Conservation (phyloP, 768 basidiomycete species). For the Stropharia rugosoannulata region DNA sequence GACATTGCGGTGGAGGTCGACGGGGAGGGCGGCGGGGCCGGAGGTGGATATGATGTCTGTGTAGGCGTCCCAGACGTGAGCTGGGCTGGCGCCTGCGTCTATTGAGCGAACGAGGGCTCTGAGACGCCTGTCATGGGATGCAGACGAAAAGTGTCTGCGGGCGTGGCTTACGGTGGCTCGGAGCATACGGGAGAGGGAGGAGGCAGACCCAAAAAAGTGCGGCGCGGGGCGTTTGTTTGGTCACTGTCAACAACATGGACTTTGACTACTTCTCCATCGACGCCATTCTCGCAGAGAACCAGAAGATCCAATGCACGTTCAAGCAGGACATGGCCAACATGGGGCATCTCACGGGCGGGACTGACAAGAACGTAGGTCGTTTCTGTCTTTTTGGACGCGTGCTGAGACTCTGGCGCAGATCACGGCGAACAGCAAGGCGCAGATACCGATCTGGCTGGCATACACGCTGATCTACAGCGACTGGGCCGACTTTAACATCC, state of each 20-base stretch:
- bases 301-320: conserved; percentile 96
- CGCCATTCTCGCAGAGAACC: conserved; percentile 89
- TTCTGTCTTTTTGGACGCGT: background rate
- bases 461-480: conserved; percentile 87
- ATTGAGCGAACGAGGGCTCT: conserved; percentile 32
- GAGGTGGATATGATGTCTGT: conserved; percentile 49
- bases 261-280: conserved; percentile 92
- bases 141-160: background rate
- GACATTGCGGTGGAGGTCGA: conserved; percentile 67
- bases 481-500: conserved; percentile 88
- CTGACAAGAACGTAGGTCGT: conserved; percentile 71
- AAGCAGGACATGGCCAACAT: conserved; percentile 80
- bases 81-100: conserved; percentile 34
- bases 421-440: conserved; percentile 69
- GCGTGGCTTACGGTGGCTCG: background rate
- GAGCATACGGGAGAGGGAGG: conserved; percentile 3
- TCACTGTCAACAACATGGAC: conserved; percentile 54
- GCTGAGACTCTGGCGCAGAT: conserved; percentile 48
- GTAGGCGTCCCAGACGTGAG: conserved; percentile 67
- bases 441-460: conserved; percentile 90
- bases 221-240: background rate
- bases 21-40: conserved; percentile 51
- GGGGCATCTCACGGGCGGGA: conserved; percentile 87
- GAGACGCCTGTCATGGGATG: background rate
- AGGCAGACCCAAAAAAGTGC: conserved; percentile 12